A percentile compares a stretch with the other conserved stretches of the same genome.
Conservation (phyloP, 192 early-diverging fungal species). For the Phlyctochytrium bullatum region DNA sequence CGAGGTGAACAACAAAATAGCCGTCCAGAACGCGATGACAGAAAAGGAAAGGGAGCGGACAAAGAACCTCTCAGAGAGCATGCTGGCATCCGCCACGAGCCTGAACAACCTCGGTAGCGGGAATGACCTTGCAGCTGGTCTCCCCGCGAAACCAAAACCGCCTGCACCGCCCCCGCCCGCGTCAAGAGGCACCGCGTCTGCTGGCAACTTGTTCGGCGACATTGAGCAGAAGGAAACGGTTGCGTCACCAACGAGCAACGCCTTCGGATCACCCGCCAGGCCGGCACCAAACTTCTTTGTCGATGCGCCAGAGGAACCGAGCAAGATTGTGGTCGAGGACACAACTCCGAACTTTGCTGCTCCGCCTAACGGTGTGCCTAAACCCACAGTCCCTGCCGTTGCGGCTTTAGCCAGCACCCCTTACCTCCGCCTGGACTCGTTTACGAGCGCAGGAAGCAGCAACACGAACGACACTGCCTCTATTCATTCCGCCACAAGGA, state of each 20-base stretch:
- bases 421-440: not conserved
- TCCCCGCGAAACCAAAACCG: slow-evolving; percentile 6
- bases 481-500: not conserved
- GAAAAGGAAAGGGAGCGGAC: slow-evolving; percentile 19
- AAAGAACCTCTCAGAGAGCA: slow-evolving; percentile 1
- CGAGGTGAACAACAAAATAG: not conserved
- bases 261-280: not conserved
- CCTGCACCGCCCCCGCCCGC: slow-evolving; percentile 14
- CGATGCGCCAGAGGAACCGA: not conserved
- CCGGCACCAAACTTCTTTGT: not conserved
- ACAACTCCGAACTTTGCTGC: not conserved
- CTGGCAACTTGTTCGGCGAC: not conserved
- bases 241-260: not conserved
- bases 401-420: not conserved
- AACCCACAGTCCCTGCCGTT: not conserved
- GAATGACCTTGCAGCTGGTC: not conserved
- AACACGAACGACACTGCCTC: not conserved
- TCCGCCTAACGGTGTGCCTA: not conserved
- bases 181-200: not conserved
- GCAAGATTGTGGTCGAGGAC: not conserved
- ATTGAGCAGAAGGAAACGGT: not conserved
- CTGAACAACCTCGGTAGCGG: slow-evolving; percentile 8
- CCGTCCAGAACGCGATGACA: not conserved
- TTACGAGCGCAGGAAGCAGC: not conserved
- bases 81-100: not conserved